Evolutionary conservation across 1,139 yeast species (phyloP).

Genomic region (Blastobotrys capitulatus): DNA sequence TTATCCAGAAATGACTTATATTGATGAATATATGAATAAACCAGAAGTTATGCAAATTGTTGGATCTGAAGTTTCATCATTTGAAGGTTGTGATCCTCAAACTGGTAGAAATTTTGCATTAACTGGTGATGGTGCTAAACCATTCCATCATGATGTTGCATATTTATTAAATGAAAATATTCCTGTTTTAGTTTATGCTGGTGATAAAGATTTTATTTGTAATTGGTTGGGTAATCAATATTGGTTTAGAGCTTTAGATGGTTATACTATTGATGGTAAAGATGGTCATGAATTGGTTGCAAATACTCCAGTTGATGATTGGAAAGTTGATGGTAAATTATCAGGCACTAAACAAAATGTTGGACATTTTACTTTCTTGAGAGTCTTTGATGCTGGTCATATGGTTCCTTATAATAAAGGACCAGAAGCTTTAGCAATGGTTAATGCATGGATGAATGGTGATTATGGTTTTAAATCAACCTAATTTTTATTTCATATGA

Average conservation of each 20-base stretch:
- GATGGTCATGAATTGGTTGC: slow-evolving; percentile 31
- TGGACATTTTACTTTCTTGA: slow-evolving; percentile 51
- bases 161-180: slow-evolving; percentile 50
- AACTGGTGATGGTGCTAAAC: slow-evolving; percentile 62
- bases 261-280: slow-evolving; percentile 46
- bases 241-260: slow-evolving; percentile 56
- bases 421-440: slow-evolving; percentile 58
- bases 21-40: slow-evolving; percentile 64
- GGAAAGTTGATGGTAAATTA: slow-evolving; percentile 32
- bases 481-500: slow-evolving; percentile 25
- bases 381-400: slow-evolving; percentile 58
- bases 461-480: slow-evolving; percentile 10
- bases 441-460: slow-evolving; percentile 61
- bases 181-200: slow-evolving; percentile 79
- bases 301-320: slow-evolving; percentile 33
- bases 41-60: slow-evolving; percentile 68
- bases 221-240: slow-evolving; percentile 86
- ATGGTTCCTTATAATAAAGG: slow-evolving; percentile 77
- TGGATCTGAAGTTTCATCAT: slow-evolving; percentile 71
- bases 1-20: slow-evolving; percentile 63
- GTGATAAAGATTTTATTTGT: slow-evolving; percentile 86
- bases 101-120: slow-evolving; percentile 58
- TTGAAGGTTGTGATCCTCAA: slow-evolving; percentile 65
- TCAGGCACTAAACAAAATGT: slow-evolving; percentile 39
- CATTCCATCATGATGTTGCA: slow-evolving; percentile 59